Conservation (phyloP, 331 rosid genomes). For the Cydonia oblonga region DNA sequence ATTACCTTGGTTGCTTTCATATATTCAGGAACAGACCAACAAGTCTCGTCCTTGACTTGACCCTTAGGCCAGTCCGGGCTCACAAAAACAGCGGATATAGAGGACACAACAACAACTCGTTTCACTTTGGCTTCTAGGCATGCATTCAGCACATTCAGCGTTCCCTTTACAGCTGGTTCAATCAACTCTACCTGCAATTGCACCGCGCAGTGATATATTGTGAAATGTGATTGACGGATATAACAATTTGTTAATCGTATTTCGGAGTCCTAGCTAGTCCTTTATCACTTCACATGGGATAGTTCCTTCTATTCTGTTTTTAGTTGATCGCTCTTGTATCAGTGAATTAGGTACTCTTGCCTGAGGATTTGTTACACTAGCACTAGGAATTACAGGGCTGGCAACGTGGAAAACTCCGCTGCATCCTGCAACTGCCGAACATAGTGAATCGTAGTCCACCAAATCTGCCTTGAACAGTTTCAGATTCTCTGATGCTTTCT, state of each 20-base stretch:
- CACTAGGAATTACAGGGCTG: neutral
- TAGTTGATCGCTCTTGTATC: too few species aligned
- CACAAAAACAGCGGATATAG: conserved; percentile 15
- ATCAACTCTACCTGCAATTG: conserved; percentile 33
- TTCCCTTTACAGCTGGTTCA: conserved; percentile 58
- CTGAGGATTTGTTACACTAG: neutral
- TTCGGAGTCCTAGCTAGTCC: too few species aligned
- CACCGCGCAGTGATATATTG: too few species aligned
- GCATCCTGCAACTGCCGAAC: neutral
- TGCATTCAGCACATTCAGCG: conserved; percentile 44
- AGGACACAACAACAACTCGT: conserved; percentile 46
- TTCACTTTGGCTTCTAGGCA: conserved; percentile 45
- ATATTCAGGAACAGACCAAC: conserved; percentile 57
- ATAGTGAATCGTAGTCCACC: neutral
- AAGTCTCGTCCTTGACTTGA: conserved; percentile 44
- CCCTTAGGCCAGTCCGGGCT: conserved; percentile 29
- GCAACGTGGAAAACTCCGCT: neutral
- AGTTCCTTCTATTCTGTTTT: too few species aligned
- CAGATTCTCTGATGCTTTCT: neutral
- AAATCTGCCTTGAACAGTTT: neutral
- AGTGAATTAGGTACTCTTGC: neutral
- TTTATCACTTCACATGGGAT: too few species aligned
- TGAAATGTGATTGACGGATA: too few species aligned
- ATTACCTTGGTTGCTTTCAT: conserved; percentile 34
- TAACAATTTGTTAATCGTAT: too few species aligned